These are phyloP conservation scores for Diaporthe sp. DNA, from an alignment of 2,329 filamentous ascomycete genomes.

Conservation along the genomic window DNA sequence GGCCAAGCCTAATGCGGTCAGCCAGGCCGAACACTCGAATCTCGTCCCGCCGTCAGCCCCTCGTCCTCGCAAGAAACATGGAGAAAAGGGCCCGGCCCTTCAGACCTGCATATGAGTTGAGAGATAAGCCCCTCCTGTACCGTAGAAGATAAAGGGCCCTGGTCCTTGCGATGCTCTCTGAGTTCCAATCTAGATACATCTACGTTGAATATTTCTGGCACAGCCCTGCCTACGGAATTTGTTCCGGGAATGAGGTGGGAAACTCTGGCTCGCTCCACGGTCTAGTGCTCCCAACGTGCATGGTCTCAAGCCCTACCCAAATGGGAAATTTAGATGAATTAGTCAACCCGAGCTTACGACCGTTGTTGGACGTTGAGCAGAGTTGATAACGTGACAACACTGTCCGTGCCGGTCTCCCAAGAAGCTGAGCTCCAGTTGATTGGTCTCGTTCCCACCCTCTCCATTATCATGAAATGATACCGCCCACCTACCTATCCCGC, in stretches of 20 bases:
- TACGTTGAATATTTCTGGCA: neutral
- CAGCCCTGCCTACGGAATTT: constrained; percentile 23
- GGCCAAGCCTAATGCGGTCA: constrained; percentile 25
- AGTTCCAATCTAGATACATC: neutral
- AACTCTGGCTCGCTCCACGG: neutral
- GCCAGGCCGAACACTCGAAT: constrained; percentile 10
- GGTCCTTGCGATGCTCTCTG: neutral
- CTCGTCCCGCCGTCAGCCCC: constrained; percentile 6
- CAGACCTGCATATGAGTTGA: constrained; percentile 6
- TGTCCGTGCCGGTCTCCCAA: neutral
- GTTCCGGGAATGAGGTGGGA: constrained; percentile 6
- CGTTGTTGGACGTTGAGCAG: neutral
- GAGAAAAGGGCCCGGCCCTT: neutral
- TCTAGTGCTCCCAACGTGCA: constrained; percentile 17
- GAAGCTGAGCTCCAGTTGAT: neutral
- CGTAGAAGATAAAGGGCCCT: neutral
- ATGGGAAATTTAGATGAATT: constrained; percentile 9
- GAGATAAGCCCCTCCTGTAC: neutral
- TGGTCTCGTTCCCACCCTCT: neutral
- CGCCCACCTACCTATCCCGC: neutral
- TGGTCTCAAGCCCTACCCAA: constrained; percentile 26
- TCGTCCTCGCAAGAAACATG: neutral
- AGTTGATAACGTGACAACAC: neutral
- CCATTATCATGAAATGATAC: neutral
- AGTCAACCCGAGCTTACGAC: neutral